A percentile compares a stretch with the other conserved stretches of the same genome.
Conservation (phyloP, 2,329 filamentous ascomycete species). For the Immersiporthe knoxdaviesiana region DNA sequence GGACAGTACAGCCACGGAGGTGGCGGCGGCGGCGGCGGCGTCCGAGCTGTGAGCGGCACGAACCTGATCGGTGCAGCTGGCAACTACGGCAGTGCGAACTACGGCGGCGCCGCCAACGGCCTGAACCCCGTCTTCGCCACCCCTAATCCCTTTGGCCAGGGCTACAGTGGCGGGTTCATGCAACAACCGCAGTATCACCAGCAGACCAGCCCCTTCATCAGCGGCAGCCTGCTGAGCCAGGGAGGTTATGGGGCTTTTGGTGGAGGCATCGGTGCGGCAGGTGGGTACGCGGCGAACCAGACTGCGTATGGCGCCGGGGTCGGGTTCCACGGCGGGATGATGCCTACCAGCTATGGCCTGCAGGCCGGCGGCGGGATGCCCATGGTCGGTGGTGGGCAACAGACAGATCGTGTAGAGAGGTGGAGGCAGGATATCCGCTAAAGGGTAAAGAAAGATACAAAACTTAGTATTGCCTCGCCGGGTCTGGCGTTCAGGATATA, state of each 20-base stretch:
- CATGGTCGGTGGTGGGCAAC: constrained; percentile 26
- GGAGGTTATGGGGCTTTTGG: constrained; percentile 21
- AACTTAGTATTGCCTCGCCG: too few species aligned
- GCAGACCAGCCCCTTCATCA: constrained; percentile 24
- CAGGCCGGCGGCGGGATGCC: constrained; percentile 29
- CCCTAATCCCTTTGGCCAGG: constrained; percentile 23
- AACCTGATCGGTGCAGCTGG: constrained; percentile 29
- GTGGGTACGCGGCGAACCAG: constrained; percentile 24
- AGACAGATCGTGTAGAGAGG: constrained; percentile 40
- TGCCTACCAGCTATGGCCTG: constrained; percentile 29
- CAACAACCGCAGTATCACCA: constrained; percentile 24
- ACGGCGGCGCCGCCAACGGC: constrained; percentile 18
- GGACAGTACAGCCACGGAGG: constrained; percentile 15
- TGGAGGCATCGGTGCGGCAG: constrained; percentile 23
- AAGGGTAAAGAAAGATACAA: constrained; percentile 1
- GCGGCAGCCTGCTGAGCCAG: constrained; percentile 22
- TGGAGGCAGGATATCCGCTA: constrained; percentile 39
- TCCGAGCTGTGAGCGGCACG: constrained; percentile 17
- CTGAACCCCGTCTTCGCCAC: constrained; percentile 26
- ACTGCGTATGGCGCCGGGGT: constrained; percentile 28
- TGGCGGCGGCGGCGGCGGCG: too few species aligned
- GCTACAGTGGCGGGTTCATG: constrained; percentile 26
- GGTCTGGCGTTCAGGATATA: neutral
- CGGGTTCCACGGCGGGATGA: constrained; percentile 20
- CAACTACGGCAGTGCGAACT: constrained; percentile 23